Base-by-base conservation (phyloP, 2,329 filamentous ascomycete species). In the Gyromitra esculenta region DNA sequence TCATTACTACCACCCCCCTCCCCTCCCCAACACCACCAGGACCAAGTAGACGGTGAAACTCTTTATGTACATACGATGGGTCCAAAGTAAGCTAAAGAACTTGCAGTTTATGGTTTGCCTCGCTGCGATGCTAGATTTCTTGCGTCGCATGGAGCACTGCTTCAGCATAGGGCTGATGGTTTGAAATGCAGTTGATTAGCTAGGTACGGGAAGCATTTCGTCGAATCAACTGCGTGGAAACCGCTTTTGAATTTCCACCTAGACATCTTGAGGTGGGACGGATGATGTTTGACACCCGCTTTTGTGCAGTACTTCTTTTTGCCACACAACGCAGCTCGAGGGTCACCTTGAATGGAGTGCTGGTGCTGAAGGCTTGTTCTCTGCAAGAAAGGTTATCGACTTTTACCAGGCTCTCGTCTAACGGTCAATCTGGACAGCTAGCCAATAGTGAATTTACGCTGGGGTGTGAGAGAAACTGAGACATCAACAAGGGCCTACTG, bases 111-210 rank as follows among this genome's bases (percentile, higher is more conserved):
- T 66, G 73, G 73, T 75, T 64, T 71, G 73, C 59, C 67, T 63
- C 67, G 62, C 73, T 76, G 60, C 62, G 73, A 76, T 76, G 73
- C 73, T 60, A 76, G 73, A 76, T 76, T 73, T 72, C 73, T 62
- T 76, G 73, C 73, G 69, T 73, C 50, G 73, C 73, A 76, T 72
- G 73, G 68, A 73, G 68, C 50, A 72, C 73, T 56, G 62, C 70
- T 75, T 48, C 57, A 71, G 52, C 73, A 31, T 76, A 76, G 73
- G 73, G 73, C 73, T 76, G 73, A 73, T 74, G 64, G 71, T 43
- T 54, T 45, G 54, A 74, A 31, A 74, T 74, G 54, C 71, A 66
- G 70, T 25, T 31, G 62, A 39, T 73, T 66, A 59, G 18, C 70
- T 66, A 73, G 70, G 64, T 57, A 56, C 57, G 35, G 72, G 62